Evolutionary conservation across 805 yeast genomes (phyloP).

Genomic region (Pichia phayaonensis): DNA sequence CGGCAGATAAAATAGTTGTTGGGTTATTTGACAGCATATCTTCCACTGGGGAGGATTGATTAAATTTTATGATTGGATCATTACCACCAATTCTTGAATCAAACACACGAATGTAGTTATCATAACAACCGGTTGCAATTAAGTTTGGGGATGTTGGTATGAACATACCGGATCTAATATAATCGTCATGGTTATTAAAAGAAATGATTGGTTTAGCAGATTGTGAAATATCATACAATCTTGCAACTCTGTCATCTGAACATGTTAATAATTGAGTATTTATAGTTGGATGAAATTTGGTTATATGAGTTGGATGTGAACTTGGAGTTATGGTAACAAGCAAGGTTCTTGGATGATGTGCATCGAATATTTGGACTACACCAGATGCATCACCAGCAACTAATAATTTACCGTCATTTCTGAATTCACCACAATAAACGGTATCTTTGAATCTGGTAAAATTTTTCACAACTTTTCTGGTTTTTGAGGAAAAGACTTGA

Average conservation of each 20-base stretch:
- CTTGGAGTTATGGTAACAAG: slow-evolving; percentile 79
- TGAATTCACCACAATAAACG: slow-evolving; percentile 84
- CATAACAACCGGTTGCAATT: slow-evolving; percentile 91
- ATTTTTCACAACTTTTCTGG: slow-evolving; percentile 83
- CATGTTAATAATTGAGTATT: slow-evolving; percentile 77
- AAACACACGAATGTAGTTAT: slow-evolving; percentile 74
- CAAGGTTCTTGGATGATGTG: slow-evolving; percentile 63
- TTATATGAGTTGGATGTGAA: slow-evolving; percentile 84
- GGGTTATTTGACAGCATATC: slow-evolving; percentile 67
- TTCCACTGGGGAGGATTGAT: slow-evolving; percentile 80
- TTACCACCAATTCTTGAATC: slow-evolving; percentile 56
- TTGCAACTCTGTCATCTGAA: slow-evolving; percentile 80
- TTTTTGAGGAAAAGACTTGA: slow-evolving; percentile 88
- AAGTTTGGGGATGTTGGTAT: slow-evolving; percentile 63
- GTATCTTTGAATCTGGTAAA: slow-evolving; percentile 84
- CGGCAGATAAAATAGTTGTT: slow-evolving; percentile 71
- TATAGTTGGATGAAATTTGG: slow-evolving; percentile 77
- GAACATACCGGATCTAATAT: slow-evolving; percentile 74
- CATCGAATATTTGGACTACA: slow-evolving; percentile 82
- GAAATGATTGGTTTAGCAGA: slow-evolving; percentile 64
- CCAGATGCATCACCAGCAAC: slow-evolving; percentile 97
- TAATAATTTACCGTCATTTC: slow-evolving; percentile 83
- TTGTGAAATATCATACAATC: slow-evolving; percentile 82
- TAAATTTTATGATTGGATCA: slow-evolving; percentile 54
- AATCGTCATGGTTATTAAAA: slow-evolving; percentile 75